These are phyloP conservation scores for Neurospora sp. DNA, from an alignment of 495 filamentous ascomycete genomes.

Conservation along the genomic window DNA sequence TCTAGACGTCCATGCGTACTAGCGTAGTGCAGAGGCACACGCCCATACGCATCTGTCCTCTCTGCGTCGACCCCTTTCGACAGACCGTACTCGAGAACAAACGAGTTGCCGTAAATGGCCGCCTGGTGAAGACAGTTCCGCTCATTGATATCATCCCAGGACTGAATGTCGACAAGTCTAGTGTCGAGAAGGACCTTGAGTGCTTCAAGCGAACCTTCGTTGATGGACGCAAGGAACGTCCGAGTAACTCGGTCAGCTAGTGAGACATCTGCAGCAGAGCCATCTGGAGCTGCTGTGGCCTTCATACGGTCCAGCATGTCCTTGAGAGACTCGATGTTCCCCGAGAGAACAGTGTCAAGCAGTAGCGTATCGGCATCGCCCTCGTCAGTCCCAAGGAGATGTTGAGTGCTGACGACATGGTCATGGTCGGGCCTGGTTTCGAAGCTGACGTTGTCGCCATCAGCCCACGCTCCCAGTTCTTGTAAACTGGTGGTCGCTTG, in stretches of 20 bases:
- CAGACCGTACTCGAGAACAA: constrained; percentile 67
- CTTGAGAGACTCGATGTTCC: constrained; percentile 50
- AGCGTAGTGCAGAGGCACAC: constrained; percentile 90
- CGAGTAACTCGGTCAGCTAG: constrained; percentile 67
- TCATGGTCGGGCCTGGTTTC: constrained; percentile 47
- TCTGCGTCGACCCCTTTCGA: constrained; percentile 60
- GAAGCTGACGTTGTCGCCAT: constrained; percentile 82
- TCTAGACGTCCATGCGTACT: constrained; percentile 86
- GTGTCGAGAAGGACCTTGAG: constrained; percentile 69
- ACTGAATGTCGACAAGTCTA: constrained; percentile 71
- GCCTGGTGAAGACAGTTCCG: constrained; percentile 93
- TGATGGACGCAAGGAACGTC: constrained; percentile 79
- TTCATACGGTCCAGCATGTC: constrained; percentile 44
- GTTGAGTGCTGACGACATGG: constrained; percentile 52
- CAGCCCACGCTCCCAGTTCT: constrained; percentile 91
- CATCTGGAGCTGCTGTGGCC: constrained; percentile 27
- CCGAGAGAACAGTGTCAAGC: constrained; percentile 72
- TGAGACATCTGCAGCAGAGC: constrained; percentile 25
- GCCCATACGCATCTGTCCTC: constrained; percentile 81
- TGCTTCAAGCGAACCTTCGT: constrained; percentile 70
- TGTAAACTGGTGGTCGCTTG: constrained; percentile 88
- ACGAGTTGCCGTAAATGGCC: constrained; percentile 72
- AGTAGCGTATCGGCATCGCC: constrained; percentile 80
- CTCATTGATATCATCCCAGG: constrained; percentile 94
- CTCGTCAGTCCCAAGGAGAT: constrained; percentile 61